These are phyloP conservation scores for Theobroma grandiflorum DNA, from an alignment of 441 rosid species.

Conservation along the genomic window DNA sequence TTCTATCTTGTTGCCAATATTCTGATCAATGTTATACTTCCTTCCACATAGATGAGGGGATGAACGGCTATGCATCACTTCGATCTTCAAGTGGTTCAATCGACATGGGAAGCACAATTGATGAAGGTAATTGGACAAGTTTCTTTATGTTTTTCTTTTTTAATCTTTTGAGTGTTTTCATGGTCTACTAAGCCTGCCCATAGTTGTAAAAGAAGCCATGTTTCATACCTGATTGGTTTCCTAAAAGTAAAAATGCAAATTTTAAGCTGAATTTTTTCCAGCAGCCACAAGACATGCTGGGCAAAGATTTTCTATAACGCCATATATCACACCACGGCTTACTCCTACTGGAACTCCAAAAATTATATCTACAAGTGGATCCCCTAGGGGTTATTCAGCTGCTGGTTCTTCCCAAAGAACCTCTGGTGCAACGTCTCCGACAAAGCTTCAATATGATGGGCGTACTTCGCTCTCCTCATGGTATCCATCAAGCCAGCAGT, in stretches of 20 bases:
- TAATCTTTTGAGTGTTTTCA: not conserved
- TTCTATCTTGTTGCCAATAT: not conserved
- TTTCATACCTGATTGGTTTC: not conserved
- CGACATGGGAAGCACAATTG: slow-evolving; percentile 44
- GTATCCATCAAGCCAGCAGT: slow-evolving; percentile 86
- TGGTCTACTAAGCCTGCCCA: not conserved
- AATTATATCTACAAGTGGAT: slow-evolving; percentile 63
- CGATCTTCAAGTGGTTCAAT: slow-evolving; percentile 46
- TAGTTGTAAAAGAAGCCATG: not conserved
- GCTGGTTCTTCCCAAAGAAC: slow-evolving; percentile 67
- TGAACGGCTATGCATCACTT: slow-evolving; percentile 47
- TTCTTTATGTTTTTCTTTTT: slow-evolving; percentile 12
- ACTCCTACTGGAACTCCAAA: slow-evolving; percentile 87
- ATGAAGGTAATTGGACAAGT: slow-evolving; percentile 54
- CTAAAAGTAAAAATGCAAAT: not conserved
- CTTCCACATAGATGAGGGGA: slow-evolving; percentile 51
- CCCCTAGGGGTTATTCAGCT: slow-evolving; percentile 79
- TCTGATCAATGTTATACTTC: slow-evolving; percentile 7
- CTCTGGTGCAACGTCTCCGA: slow-evolving; percentile 76
- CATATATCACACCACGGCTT: slow-evolving; percentile 78
- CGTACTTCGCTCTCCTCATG: slow-evolving; percentile 60
- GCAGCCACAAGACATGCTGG: slow-evolving; percentile 55
- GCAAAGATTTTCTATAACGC: slow-evolving; percentile 72
- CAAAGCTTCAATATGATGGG: slow-evolving; percentile 60
- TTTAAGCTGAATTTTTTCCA: slow-evolving; percentile 30